A percentile compares a stretch with the other conserved stretches of the same genome.
These are phyloP conservation scores for Gorgonomyces haynaldii DNA, from an alignment of 192 early-diverging fungal genomes.

Conservation along the genomic window DNA sequence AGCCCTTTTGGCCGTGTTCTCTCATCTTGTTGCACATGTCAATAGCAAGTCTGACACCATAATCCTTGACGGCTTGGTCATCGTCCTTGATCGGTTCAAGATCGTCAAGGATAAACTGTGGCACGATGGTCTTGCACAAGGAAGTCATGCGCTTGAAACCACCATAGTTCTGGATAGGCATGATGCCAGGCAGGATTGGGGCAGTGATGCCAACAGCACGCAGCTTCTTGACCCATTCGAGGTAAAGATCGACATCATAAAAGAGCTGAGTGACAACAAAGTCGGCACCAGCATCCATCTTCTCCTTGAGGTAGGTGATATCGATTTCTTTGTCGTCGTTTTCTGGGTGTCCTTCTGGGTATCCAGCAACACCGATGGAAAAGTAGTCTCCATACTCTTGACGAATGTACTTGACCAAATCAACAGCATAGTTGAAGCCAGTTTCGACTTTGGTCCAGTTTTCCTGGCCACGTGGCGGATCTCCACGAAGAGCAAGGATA, in stretches of 20 bases:
- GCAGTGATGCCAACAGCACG: slow-evolving; percentile 49
- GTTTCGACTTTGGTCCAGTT: slow-evolving; percentile 61
- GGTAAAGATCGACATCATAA: slow-evolving; percentile 79
- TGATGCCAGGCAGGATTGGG: slow-evolving; percentile 85
- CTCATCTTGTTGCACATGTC: slow-evolving; percentile 68
- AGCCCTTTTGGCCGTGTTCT: slow-evolving; percentile 56
- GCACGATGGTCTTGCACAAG: slow-evolving; percentile 79
- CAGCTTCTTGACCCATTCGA: slow-evolving; percentile 67
- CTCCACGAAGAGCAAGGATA: slow-evolving; percentile 91
- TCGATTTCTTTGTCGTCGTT: slow-evolving; percentile 64
- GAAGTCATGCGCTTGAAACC: slow-evolving; percentile 89
- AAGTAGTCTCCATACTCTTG: slow-evolving; percentile 86
- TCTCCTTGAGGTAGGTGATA: slow-evolving; percentile 67
- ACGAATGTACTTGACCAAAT: slow-evolving; percentile 86
- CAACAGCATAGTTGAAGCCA: slow-evolving; percentile 77
- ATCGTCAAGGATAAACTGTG: slow-evolving; percentile 66
- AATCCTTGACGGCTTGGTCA: slow-evolving; percentile 92
- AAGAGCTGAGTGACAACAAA: slow-evolving; percentile 92
- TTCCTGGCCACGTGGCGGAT: slow-evolving; percentile 73
- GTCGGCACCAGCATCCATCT: slow-evolving; percentile 87
- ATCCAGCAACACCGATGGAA: slow-evolving; percentile 87
- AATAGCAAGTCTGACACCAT: slow-evolving; percentile 76
- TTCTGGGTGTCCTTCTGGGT: slow-evolving; percentile 70
- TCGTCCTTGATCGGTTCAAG: slow-evolving; percentile 98
- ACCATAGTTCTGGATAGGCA: slow-evolving; percentile 91